Evolutionary conservation across 768 basidiomycete species (phyloP).

Genomic region (Calvatia gigantea): DNA sequence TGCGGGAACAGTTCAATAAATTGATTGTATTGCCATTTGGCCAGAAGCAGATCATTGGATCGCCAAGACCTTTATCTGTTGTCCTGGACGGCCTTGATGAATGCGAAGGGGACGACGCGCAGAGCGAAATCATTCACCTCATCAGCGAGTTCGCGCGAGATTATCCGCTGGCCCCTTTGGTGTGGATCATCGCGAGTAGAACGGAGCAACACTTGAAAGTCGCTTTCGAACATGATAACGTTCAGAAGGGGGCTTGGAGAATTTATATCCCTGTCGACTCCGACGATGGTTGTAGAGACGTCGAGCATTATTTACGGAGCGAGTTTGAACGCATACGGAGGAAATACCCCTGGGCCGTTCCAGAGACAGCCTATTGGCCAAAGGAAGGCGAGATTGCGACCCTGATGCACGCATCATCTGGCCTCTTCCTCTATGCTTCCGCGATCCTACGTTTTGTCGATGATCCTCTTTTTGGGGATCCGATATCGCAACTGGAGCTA

Average conservation of each 20-base stretch:
- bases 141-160: neutral
- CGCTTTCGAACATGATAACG: neutral
- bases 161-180: neutral
- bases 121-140: neutral
- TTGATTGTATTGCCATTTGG: neutral
- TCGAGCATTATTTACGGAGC: neutral
- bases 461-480: neutral
- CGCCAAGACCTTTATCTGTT: neutral
- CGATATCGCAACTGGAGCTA: neutral
- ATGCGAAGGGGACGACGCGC: neutral
- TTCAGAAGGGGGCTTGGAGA: neutral
- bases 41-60: neutral
- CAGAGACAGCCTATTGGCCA: neutral
- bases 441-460: neutral
- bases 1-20: neutral
- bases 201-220: slow-evolving; percentile 1
- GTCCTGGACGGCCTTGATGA: neutral
- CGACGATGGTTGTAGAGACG: slow-evolving; percentile 1
- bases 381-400: neutral
- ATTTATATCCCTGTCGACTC: slow-evolving; percentile 4
- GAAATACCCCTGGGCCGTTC: neutral
- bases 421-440: neutral
- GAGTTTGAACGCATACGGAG: neutral
- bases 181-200: slow-evolving; percentile 6
- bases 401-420: neutral